Evolutionary conservation across 2,329 filamentous ascomycete species (phyloP).

Genomic region (Ophiostoma ips): DNA sequence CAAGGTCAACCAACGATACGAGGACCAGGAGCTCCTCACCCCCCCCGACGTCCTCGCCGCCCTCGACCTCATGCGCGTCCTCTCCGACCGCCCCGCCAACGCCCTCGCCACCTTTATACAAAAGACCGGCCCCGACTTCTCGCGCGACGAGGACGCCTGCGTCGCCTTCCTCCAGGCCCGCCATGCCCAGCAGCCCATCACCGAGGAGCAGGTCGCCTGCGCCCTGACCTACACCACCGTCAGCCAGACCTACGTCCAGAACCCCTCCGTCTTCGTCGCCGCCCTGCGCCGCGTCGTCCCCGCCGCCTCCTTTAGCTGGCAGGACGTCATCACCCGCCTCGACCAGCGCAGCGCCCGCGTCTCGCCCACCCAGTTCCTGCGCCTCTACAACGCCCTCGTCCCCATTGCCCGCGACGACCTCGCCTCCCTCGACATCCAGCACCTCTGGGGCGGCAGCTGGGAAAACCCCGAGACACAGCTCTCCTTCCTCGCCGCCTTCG

Average conservation of each 20-base stretch:
- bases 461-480: slow-evolving; percentile 74
- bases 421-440: slow-evolving; percentile 65
- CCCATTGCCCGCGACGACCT: slow-evolving; percentile 51
- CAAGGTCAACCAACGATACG: slow-evolving; percentile 55
- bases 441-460: slow-evolving; percentile 85
- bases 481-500: slow-evolving; percentile 83
- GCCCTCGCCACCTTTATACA: slow-evolving; percentile 55
- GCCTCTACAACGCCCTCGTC: slow-evolving; percentile 65
- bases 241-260: slow-evolving; percentile 40
- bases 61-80: slow-evolving; percentile 52
- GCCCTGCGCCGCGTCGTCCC: slow-evolving; percentile 48
- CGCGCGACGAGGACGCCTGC: slow-evolving; percentile 58
- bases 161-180: slow-evolving; percentile 38
- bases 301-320: slow-evolving; percentile 53
- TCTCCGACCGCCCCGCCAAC: slow-evolving; percentile 44
- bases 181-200: slow-evolving; percentile 40
- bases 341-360: slow-evolving; percentile 67
- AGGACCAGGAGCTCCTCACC: slow-evolving; percentile 42
- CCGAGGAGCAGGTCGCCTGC: slow-evolving; percentile 68
- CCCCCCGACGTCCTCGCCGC: slow-evolving; percentile 58
- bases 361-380: slow-evolving; percentile 65
- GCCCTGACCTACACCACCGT: slow-evolving; percentile 56
- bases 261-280: slow-evolving; percentile 43
- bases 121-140: slow-evolving; percentile 59
- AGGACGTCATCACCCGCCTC: slow-evolving; percentile 62